Evolutionary conservation across 2,329 filamentous ascomycete species (phyloP).

Genomic region (Huntiella moniliformis): DNA sequence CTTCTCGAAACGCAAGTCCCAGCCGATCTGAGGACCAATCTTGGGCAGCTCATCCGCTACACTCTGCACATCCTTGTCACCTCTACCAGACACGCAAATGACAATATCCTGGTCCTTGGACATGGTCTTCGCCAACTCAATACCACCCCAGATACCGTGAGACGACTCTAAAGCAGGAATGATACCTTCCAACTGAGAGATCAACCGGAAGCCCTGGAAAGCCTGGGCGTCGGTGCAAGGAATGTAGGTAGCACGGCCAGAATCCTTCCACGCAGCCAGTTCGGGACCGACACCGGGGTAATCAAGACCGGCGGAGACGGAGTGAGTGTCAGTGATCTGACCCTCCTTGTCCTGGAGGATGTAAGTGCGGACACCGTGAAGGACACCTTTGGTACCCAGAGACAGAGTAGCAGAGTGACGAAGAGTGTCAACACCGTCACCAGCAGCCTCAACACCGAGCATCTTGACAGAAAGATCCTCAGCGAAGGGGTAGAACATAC

Average conservation of each 20-base stretch:
- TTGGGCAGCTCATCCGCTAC: slow-evolving; percentile 86
- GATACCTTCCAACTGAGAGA: slow-evolving; percentile 83
- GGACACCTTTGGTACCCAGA: slow-evolving; percentile 73
- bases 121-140: slow-evolving; percentile 88
- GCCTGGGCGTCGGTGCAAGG: slow-evolving; percentile 84
- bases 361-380: slow-evolving; percentile 92
- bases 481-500: slow-evolving; percentile 96
- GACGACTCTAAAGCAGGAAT: slow-evolving; percentile 89
- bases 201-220: slow-evolving; percentile 66
- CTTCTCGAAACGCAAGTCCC: slow-evolving; percentile 43
- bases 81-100: slow-evolving; percentile 79
- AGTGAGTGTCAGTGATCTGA: slow-evolving; percentile 89
- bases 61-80: slow-evolving; percentile 97
- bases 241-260: slow-evolving; percentile 65
- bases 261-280: slow-evolving; percentile 84
- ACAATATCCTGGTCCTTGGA: slow-evolving; percentile 74
- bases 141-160: slow-evolving; percentile 75
- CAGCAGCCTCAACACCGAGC: slow-evolving; percentile 84
- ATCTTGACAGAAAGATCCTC: slow-evolving; percentile 72
- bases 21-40: slow-evolving; percentile 72
- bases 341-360: slow-evolving; percentile 83
- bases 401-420: slow-evolving; percentile 78
- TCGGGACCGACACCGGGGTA: slow-evolving; percentile 95
- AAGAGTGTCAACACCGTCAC: slow-evolving; percentile 71
- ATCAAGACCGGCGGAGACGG: slow-evolving; percentile 86